Evolutionary conservation across 2,329 filamentous ascomycete species (phyloP).

Genomic region (Microdochium paspali): DNA sequence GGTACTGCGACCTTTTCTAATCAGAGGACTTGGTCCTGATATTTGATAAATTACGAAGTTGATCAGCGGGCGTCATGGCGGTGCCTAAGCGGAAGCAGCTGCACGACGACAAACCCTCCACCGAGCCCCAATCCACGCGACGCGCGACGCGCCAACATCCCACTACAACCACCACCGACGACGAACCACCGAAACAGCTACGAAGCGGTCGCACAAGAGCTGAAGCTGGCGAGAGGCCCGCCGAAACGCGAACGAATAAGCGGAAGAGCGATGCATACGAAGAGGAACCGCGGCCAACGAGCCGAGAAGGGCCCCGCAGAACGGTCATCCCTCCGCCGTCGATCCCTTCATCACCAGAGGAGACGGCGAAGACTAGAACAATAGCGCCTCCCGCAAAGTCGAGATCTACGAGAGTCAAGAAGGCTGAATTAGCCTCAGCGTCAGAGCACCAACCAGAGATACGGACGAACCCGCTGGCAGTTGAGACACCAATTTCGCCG

Average conservation of each 20-base stretch:
- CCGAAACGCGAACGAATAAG: not conserved
- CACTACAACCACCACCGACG: not conserved
- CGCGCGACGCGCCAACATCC: constrained; percentile 18
- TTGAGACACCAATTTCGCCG: not conserved
- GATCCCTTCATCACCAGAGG: not conserved
- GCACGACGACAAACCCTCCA: constrained; percentile 9
- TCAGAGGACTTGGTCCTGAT: not conserved
- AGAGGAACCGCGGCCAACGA: not conserved
- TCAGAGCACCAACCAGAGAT: too few species aligned
- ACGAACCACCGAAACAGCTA: constrained; percentile 11
- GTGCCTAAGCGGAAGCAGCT: constrained; percentile 19
- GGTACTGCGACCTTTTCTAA: not conserved
- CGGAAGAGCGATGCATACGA: not conserved
- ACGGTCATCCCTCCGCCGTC: not conserved
- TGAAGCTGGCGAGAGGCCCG: constrained; percentile 3
- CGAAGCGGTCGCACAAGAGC: constrained; percentile 17
- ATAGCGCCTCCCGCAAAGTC: not conserved
- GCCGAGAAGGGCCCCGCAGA: constrained; percentile 5
- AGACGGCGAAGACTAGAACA: not conserved
- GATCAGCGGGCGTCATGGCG: constrained; percentile 10
- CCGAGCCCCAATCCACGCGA: constrained; percentile 6
- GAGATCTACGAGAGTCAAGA: not conserved
- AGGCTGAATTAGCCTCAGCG: not conserved
- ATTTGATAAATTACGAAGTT: too few species aligned
- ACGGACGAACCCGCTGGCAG: not conserved